Base-by-base conservation (phyloP, 306 rosid genomes). In the Prunus davidiana region DNA sequence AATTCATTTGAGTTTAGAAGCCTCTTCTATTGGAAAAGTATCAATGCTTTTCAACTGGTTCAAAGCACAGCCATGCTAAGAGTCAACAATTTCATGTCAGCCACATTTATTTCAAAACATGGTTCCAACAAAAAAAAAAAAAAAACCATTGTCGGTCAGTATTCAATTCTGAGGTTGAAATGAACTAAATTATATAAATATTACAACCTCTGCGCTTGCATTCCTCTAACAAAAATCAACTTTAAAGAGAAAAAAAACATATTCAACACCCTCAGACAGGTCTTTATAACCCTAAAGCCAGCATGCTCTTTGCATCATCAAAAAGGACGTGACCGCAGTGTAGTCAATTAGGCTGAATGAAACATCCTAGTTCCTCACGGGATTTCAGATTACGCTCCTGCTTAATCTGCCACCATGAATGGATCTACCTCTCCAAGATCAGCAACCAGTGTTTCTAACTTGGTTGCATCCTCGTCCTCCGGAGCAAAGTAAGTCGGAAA, bases 361-460 rank as follows among this genome's bases (percentile, higher is more conserved):
- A 67, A 58, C 55, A 43, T 56, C 75, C 6, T 45, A 38, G 24
- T 22, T 79, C 67, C 46, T 70, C 58, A 24, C 69, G 62, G 38
- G 73, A 27, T 49, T 63, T 75, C 49, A 1, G n/a, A 8, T 57
- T 78, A 14, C 14, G 46, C 15, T 24, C 38, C 54, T 4, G 54
- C 77, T 79, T 78, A 95, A 71, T 92, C 99, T 55, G 93, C 91
- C 57, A 72, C 80, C 93, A 92, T 88, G 76, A 90, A 95, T 50
- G 99, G 99, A 78, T 92, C 99, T 63, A 87, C 88, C 69, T 92
- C 99, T 57, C 99, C 99, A 10, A 89, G 96, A 69, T 90, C 90
- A 69, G 99, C 99, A 47, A 95, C 86, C 75, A 89, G 58, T 12
- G 97, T 93, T 76, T 88, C 72, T 85, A 95, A 77, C 63, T 64